Evolutionary conservation across 148 eudicot species (phyloP).

Genomic region (Diospyros lotus): DNA sequence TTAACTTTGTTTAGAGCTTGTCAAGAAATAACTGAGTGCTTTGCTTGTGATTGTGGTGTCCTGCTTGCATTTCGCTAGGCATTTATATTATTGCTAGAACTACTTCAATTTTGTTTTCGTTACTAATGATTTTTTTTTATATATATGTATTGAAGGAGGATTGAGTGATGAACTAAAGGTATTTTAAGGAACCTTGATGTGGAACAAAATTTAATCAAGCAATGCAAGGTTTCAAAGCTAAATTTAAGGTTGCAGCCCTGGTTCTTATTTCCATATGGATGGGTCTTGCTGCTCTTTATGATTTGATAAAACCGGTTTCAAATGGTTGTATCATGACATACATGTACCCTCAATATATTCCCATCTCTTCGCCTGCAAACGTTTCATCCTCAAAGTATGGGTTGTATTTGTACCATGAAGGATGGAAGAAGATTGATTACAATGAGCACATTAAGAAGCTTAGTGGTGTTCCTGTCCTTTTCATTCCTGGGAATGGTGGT

Average conservation of each 20-base stretch:
- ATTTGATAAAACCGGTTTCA: constrained; percentile 52
- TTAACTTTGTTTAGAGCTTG: background rate
- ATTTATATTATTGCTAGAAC: background rate
- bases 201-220: constrained; percentile 5
- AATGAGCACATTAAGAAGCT: constrained; percentile 69
- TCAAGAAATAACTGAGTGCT: background rate
- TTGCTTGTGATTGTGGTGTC: background rate
- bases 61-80: constrained; percentile 7
- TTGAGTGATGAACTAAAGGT: background rate
- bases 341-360: constrained; percentile 96
- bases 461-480: constrained; percentile 78
- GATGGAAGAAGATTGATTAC: constrained; percentile 89
- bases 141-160: too few species aligned
- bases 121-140: background rate
- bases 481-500: constrained; percentile 95
- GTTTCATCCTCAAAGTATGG: constrained; percentile 66
- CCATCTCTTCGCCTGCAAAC: constrained; percentile 57
- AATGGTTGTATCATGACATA: constrained; percentile 94
- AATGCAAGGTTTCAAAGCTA: constrained; percentile 51
- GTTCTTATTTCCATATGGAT: constrained; percentile 39
- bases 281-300: constrained; percentile 47
- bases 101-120: background rate
- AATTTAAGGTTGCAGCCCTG: constrained; percentile 41
- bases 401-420: constrained; percentile 88
- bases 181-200: background rate